Percentiles rank a stretch among this genome's conserved stretches.
These are phyloP conservation scores for Fragaria iinumae DNA, from an alignment of 306 rosid genomes.

Conservation along the genomic window DNA sequence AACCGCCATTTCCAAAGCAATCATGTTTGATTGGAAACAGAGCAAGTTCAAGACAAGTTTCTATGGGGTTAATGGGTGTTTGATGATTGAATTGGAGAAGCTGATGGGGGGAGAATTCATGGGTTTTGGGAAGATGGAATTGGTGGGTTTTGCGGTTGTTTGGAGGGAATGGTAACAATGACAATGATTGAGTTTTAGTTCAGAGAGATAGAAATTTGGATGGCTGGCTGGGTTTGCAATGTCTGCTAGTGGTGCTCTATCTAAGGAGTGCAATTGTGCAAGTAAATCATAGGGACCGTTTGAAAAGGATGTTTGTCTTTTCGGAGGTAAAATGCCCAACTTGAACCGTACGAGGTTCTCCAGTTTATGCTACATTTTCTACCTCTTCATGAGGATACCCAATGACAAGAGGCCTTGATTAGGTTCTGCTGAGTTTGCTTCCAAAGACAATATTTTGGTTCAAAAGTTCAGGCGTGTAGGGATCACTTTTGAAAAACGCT, in stretches of 20 bases:
- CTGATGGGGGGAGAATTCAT: background rate
- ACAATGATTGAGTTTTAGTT: background rate
- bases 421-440: too few relatives aligned
- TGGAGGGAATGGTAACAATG: background rate
- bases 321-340: too few relatives aligned
- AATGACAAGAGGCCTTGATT: too few relatives aligned
- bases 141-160: background rate
- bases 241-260: background rate
- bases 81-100: slow-evolving; percentile 6
- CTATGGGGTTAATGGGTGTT: too few relatives aligned
- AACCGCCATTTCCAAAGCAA: slow-evolving; percentile 15
- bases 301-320: too few relatives aligned
- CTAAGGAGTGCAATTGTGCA: background rate
- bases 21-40: background rate
- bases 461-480: too few relatives aligned
- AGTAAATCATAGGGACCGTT: background rate
- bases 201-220: background rate
- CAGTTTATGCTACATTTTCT: too few relatives aligned
- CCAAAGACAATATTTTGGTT: too few relatives aligned
- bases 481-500: too few relatives aligned
- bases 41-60: background rate
- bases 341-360: too few relatives aligned
- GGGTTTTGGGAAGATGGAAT: background rate
- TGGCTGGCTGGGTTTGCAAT: background rate
- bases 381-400: too few relatives aligned